Percentiles rank a stretch among this genome's conserved stretches.
Conservation (phyloP, 2,329 filamentous ascomycete species). For the Penicillium fuscoglaucum region DNA sequence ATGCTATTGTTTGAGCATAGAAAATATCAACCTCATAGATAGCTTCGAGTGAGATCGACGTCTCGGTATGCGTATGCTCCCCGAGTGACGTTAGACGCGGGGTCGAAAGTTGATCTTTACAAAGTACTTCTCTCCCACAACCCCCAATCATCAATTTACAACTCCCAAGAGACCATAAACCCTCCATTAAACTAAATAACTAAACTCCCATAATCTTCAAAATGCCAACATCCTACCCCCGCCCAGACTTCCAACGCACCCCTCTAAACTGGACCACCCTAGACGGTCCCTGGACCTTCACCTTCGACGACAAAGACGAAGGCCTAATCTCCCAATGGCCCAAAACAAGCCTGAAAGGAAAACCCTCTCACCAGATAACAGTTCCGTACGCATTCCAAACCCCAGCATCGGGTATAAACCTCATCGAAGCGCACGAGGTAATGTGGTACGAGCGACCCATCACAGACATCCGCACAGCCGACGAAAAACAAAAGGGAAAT, state of each 20-base stretch:
- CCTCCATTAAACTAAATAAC: background rate
- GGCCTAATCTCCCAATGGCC: conserved; percentile 59
- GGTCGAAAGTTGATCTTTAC: conserved; percentile 3
- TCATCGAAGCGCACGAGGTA: conserved; percentile 64
- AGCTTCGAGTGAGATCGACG: background rate
- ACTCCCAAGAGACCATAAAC: background rate
- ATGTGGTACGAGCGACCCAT: conserved; percentile 65
- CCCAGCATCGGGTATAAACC: conserved; percentile 62
- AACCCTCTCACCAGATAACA: conserved; percentile 54
- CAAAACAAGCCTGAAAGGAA: conserved; percentile 39
- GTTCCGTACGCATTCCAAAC: conserved; percentile 68
- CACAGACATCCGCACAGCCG: conserved; percentile 49
- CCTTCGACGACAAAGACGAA: conserved; percentile 65
- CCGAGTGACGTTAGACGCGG: conserved; percentile 16
- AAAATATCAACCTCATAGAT: background rate
- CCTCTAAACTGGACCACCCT: conserved; percentile 60
- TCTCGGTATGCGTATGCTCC: background rate
- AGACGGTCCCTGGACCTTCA: conserved; percentile 64
- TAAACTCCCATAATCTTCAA: background rate
- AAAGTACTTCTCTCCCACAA: background rate
- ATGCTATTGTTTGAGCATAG: background rate
- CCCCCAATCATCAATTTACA: background rate
- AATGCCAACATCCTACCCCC: conserved; percentile 52
- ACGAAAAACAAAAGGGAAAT: conserved; percentile 45
- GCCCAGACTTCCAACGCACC: conserved; percentile 63